Base-by-base conservation (phyloP, 73 alveolate genomes). In the Paramecium primaurelia region DNA sequence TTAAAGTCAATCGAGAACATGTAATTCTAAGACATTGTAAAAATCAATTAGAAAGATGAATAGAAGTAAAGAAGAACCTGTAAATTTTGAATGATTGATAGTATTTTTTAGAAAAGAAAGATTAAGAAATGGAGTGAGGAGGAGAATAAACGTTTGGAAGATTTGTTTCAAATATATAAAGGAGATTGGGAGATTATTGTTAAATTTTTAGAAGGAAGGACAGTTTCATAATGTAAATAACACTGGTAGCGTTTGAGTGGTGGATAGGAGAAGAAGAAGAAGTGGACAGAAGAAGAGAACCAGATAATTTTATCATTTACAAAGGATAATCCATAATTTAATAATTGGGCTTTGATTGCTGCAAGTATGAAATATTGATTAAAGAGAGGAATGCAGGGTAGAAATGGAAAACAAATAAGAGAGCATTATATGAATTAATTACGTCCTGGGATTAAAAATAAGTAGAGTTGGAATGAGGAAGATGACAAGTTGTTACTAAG, bases 201-300 rank as follows among this genome's bases (percentile, higher is more conserved):
- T 2, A 64, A 32, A 26, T 64, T 64, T 34, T 25, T 64, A 51
- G 84, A 64, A 28, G 84, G 84, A 8, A 64, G 84, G 28, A 64
- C 84, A 34, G 84, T 64, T 64, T 64, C 84, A 64, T 64, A 64
- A 64, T 64, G 84, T 64, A 64, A 64, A 64, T 64, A 64, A 64
- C 84, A 64, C 49, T 64, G 42, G 42, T 28, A 34, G 47, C 42
- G 84, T 32, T 32, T 64, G 42, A 64, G 28, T 34, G 47, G 47
- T 20, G 51, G 47, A 2, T 4, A 64, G 26, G 47, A 64, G 45
- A 64, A 64, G 47, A 64, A 64, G 47, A 64, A 14, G 47, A 32
- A 32, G 22, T 64, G 84, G 84, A 64, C 84, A 12, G 47, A 28
- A 10, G 84, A 28, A 6, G 84, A 64, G 11, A 34, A 64, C 9